phyloP scores from a whole-genome alignment of 2,329 filamentous ascomycete species.

The Tolypocladium ophioglossoides region DNA sequence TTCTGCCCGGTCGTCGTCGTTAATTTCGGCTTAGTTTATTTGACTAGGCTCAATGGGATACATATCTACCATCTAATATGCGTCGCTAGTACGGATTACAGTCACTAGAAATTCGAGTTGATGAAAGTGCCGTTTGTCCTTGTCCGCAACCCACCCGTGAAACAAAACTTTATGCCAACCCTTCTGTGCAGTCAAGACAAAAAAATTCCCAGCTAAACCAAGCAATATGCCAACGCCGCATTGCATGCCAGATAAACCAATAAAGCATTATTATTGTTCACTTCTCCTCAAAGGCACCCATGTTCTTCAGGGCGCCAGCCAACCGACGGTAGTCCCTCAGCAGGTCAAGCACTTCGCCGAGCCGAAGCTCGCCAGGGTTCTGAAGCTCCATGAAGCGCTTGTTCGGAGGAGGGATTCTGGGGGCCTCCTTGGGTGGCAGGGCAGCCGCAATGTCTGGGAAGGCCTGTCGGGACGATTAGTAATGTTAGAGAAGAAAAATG shows the following conservation, averaged over 20 bases:
- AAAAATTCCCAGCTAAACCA: neutral
- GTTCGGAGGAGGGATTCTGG: constrained; percentile 54
- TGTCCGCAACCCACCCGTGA: neutral
- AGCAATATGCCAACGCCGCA: neutral
- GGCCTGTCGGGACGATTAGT: constrained; percentile 28
- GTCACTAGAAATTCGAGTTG: too few species aligned
- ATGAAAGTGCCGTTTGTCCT: neutral
- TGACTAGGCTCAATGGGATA: neutral
- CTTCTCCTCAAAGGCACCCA: constrained; percentile 46
- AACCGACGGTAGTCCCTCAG: constrained; percentile 66
- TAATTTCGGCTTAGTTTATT: too few species aligned
- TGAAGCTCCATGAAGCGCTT: constrained; percentile 64
- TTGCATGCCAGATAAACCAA: neutral
- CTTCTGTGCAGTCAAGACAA: neutral
- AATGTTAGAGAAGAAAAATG: neutral
- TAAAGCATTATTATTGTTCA: constrained; percentile 3
- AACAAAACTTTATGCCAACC: neutral
- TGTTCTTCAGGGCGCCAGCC: constrained; percentile 51
- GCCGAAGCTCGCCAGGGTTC: constrained; percentile 56
- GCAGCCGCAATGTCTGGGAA: constrained; percentile 49
- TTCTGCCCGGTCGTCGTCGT: neutral
- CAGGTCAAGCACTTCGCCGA: constrained; percentile 64
- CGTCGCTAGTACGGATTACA: neutral
- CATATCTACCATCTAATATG: neutral
- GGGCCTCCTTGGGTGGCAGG: constrained; percentile 42